Evolutionary conservation across 78 protist species (phyloP).

Genomic region (Dictyostelium capitatum): DNA sequence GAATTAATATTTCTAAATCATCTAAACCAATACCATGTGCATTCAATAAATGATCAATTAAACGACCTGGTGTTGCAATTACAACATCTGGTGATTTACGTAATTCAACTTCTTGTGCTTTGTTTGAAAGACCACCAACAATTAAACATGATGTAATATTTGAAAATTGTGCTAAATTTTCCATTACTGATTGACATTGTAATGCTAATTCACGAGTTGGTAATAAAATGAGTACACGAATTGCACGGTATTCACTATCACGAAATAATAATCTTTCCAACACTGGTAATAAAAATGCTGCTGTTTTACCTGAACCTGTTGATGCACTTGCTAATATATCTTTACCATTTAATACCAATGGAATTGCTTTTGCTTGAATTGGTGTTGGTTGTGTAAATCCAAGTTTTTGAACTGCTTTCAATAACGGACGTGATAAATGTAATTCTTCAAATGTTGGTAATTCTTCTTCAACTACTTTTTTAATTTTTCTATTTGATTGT

Average conservation of each 20-base stretch:
- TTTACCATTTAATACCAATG: slow-evolving; percentile 85
- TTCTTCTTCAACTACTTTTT: slow-evolving; percentile 58
- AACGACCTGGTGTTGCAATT: slow-evolving; percentile 97
- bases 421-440: slow-evolving; percentile 74
- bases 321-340: slow-evolving; percentile 92
- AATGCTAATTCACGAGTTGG: slow-evolving; percentile 97
- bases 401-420: slow-evolving; percentile 63
- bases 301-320: slow-evolving; percentile 97
- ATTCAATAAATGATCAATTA: slow-evolving; percentile 92
- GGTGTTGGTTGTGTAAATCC: slow-evolving; percentile 81
- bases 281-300: slow-evolving; percentile 93
- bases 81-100: slow-evolving; percentile 90
- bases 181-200: slow-evolving; percentile 88
- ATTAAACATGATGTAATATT: slow-evolving; percentile 85
- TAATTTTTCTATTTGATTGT: slow-evolving; percentile 61
- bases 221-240: slow-evolving; percentile 72
- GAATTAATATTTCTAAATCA: slow-evolving; percentile 84
- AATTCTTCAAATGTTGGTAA: slow-evolving; percentile 77
- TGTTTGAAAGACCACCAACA: slow-evolving; percentile 90
- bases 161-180: slow-evolving; percentile 82
- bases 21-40: slow-evolving; percentile 88
- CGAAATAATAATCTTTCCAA: slow-evolving; percentile 84
- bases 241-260: slow-evolving; percentile 37
- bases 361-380: slow-evolving; percentile 86
- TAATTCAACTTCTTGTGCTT: slow-evolving; percentile 85